These are phyloP conservation scores for Auricularia sp. DNA, from an alignment of 768 basidiomycete genomes.

Conservation along the genomic window DNA sequence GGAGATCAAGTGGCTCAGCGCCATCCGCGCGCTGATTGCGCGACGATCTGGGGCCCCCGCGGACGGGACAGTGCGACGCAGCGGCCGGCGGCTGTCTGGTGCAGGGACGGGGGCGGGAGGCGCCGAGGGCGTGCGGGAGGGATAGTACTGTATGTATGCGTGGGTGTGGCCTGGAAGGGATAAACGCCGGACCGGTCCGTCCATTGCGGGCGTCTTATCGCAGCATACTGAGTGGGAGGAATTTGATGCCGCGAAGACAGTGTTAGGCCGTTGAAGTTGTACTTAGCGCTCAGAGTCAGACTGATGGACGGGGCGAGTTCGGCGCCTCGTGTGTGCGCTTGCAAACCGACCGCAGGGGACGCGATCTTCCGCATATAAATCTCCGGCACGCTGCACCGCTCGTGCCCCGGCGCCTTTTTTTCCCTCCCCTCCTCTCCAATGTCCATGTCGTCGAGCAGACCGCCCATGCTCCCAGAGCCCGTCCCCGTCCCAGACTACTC, in stretches of 20 bases:
- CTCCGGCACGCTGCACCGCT: not conserved
- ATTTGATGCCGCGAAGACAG: constrained; percentile 1
- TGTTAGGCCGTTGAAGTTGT: not conserved
- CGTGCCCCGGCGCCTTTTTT: constrained; percentile 1
- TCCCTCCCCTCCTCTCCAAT: constrained; percentile 7
- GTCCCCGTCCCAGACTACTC: not conserved
- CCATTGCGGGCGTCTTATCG: constrained; percentile 1
- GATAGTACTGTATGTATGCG: not conserved
- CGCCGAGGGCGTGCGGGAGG: not conserved
- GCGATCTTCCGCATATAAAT: not conserved
- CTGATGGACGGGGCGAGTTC: not conserved
- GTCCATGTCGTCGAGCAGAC: not conserved
- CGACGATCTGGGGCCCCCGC: constrained; percentile 33
- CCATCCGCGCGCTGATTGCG: constrained; percentile 83
- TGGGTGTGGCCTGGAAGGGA: not conserved
- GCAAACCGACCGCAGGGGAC: not conserved
- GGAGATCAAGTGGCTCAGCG: constrained; percentile 96
- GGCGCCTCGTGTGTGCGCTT: constrained; percentile 1
- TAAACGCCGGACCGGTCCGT: not conserved
- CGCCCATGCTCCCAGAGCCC: not conserved
- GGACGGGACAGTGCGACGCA: not conserved
- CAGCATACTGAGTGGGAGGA: not conserved
- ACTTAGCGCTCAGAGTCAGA: not conserved
- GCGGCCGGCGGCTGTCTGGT: not conserved
- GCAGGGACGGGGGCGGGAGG: not conserved